Evolutionary conservation across 2,329 filamentous ascomycete species (phyloP).

Genomic region (Alternaria arbusti): DNA sequence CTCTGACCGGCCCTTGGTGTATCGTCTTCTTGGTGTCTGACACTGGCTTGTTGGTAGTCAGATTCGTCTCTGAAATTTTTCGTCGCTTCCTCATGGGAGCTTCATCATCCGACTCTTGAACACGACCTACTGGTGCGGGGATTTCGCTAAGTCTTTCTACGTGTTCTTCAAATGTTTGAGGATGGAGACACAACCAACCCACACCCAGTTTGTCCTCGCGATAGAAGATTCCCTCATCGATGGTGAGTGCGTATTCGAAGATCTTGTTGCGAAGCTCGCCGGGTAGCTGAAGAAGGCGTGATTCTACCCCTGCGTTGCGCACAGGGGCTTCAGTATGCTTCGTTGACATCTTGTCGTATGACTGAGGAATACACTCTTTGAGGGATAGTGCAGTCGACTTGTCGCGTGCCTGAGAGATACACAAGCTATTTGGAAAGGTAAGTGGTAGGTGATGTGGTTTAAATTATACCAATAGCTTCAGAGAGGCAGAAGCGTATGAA

Average conservation of each 20-base stretch:
- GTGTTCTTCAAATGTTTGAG: background rate
- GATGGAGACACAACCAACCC: background rate
- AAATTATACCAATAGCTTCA: background rate
- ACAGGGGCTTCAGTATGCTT: background rate
- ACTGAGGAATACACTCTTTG: background rate
- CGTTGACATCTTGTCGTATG: background rate
- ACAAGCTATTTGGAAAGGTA: background rate
- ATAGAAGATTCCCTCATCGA: background rate
- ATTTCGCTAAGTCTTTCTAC: too few species aligned
- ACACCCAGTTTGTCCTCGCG: background rate
- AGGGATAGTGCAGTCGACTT: background rate
- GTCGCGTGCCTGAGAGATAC: background rate
- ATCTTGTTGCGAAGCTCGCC: constrained; percentile 5
- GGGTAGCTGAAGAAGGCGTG: background rate
- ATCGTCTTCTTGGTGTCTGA: background rate
- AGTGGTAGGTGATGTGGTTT: background rate
- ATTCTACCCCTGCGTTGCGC: background rate
- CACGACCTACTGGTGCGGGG: background rate
- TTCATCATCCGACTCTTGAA: background rate
- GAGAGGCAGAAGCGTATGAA: background rate
- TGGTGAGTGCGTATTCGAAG: constrained; percentile 1
- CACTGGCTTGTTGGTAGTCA: background rate
- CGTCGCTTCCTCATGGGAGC: background rate
- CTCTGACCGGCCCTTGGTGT: background rate
- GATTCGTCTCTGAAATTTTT: background rate